Evolutionary conservation across 2,329 filamentous ascomycete species (phyloP).

Genomic region (Cladosporium austrohemisphaericum): DNA sequence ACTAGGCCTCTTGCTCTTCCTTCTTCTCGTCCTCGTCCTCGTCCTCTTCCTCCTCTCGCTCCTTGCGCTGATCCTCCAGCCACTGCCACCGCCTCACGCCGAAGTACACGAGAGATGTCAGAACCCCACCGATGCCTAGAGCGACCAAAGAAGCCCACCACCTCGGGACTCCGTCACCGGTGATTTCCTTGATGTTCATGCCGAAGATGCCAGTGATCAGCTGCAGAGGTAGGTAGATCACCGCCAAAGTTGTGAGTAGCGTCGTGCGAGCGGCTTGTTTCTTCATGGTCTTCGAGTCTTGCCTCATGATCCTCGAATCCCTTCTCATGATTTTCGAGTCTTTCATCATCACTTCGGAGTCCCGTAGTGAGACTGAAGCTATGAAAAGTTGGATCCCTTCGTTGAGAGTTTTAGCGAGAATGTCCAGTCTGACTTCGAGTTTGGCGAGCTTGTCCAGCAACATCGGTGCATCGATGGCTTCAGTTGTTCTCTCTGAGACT

Average conservation of each 20-base stretch:
- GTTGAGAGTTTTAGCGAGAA: neutral
- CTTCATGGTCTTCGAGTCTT: neutral
- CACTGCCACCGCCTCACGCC: neutral
- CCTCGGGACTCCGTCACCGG: neutral
- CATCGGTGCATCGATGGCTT: neutral
- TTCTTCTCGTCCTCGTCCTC: too few species aligned
- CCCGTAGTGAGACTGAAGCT: neutral
- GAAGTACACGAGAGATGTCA: neutral
- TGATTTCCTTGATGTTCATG: slow-evolving; percentile 16
- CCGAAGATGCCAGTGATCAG: slow-evolving; percentile 18
- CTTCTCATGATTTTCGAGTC: neutral
- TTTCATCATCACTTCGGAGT: neutral
- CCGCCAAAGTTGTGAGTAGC: slow-evolving; percentile 10
- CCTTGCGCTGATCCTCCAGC: neutral
- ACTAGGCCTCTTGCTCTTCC: too few species aligned
- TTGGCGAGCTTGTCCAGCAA: neutral
- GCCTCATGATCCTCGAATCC: neutral
- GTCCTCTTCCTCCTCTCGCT: neutral
- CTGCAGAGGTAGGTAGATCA: slow-evolving; percentile 14
- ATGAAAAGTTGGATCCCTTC: neutral
- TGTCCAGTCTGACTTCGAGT: neutral
- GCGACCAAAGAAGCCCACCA: slow-evolving; percentile 1
- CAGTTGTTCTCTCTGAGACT: neutral
- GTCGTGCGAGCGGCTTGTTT: neutral
- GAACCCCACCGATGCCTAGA: neutral